Percentiles rank a stretch among this genome's conserved stretches.
Conservation (phyloP, 495 filamentous ascomycete genomes). For the Hypoxylon subgilvum region DNA sequence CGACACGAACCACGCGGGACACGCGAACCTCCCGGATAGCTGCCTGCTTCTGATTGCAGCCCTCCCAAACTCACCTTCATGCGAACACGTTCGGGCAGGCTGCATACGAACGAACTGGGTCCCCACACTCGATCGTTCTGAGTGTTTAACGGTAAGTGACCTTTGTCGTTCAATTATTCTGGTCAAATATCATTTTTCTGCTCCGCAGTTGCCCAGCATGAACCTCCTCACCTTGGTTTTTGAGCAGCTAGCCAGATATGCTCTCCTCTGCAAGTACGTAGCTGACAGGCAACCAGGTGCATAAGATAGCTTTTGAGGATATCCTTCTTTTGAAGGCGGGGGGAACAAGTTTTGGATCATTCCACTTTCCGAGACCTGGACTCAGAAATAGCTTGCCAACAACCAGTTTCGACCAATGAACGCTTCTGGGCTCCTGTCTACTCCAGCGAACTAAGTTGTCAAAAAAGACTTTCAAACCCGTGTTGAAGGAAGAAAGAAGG, state of each 20-base stretch:
- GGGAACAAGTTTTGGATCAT: conserved; percentile 37
- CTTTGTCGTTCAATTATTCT: conserved; percentile 15
- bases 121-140: conserved; percentile 38
- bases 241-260: background rate
- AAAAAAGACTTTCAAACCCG: conserved; percentile 40
- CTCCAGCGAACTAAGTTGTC: conserved; percentile 36
- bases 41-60: conserved; percentile 49
- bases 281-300: conserved; percentile 17
- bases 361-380: conserved; percentile 46
- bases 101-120: conserved; percentile 50
- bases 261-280: too few species aligned
- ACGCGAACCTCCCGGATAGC: conserved; percentile 47
- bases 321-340: conserved; percentile 32
- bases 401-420: conserved; percentile 38
- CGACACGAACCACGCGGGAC: conserved; percentile 40
- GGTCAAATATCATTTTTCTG: conserved; percentile 15
- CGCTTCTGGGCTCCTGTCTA: conserved; percentile 23
- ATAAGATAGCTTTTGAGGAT: conserved; percentile 25
- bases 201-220: background rate
- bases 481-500: conserved; percentile 40
- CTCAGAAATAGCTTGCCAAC: conserved; percentile 46
- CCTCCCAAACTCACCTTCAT: conserved; percentile 46
- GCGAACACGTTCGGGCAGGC: conserved; percentile 60
- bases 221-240: background rate
- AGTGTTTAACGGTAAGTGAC: conserved; percentile 30